A percentile compares a stretch with the other conserved stretches of the same genome.
Evolutionary conservation across 2,329 filamentous ascomycete species (phyloP).

Genomic region (Byssochlamys sp.): DNA sequence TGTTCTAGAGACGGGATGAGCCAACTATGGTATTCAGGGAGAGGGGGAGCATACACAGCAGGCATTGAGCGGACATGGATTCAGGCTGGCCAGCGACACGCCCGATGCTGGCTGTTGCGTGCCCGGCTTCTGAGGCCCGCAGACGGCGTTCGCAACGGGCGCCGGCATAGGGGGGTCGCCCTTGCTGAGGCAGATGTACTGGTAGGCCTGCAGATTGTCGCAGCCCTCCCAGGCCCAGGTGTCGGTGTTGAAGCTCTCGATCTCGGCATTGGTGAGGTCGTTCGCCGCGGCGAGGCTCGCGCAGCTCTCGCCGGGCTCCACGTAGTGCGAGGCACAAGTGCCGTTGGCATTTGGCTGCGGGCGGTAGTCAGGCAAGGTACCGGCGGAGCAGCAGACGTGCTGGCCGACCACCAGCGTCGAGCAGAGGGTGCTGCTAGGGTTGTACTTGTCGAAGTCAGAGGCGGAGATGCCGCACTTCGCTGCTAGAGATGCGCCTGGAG

Average conservation of each 20-base stretch:
- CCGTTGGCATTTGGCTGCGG: conserved; percentile 28
- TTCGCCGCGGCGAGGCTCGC: conserved; percentile 16
- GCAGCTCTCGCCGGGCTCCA: conserved; percentile 25
- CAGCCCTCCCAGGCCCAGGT: conserved; percentile 37
- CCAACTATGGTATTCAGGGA: too few relatives aligned
- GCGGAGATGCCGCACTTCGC: conserved; percentile 1
- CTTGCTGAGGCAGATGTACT: conserved; percentile 27
- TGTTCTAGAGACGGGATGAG: conserved; percentile 6
- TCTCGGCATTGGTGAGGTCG: conserved; percentile 22
- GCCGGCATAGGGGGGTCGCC: conserved; percentile 30
- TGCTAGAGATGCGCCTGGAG: conserved; percentile 11
- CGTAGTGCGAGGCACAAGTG: conserved; percentile 23
- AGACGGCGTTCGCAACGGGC: conserved; percentile 23
- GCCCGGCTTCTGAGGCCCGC: conserved; percentile 33
- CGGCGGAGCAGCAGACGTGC: conserved; percentile 27
- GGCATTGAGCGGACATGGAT: conserved; percentile 34
- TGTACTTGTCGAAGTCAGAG: not conserved
- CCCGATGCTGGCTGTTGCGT: conserved; percentile 10
- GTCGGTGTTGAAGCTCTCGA: conserved; percentile 29
- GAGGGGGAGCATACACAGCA: conserved; percentile 18
- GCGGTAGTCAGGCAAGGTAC: conserved; percentile 23
- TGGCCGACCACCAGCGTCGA: conserved; percentile 22
- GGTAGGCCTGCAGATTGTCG: conserved; percentile 13
- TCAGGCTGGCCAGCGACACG: conserved; percentile 19
- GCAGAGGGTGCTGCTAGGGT: not conserved